Evolutionary conservation across 2,329 filamentous ascomycete genomes (phyloP).

Genomic region (Penicillium sp.): DNA sequence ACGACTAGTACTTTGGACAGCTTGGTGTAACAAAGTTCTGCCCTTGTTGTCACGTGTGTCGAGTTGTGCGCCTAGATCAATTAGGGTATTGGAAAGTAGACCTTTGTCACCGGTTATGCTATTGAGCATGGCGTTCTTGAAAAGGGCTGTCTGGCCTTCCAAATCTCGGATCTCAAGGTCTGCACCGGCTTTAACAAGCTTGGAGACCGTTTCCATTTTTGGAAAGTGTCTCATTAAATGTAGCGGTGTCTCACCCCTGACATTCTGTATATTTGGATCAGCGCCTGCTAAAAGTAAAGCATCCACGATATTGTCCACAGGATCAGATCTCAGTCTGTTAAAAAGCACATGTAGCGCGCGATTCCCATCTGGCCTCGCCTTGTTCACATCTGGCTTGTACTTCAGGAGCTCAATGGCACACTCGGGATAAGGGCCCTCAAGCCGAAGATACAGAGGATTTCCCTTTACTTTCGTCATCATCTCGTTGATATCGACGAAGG

Average conservation of each 20-base stretch:
- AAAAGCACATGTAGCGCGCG: not conserved
- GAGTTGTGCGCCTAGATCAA: conserved; percentile 2
- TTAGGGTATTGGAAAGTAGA: not conserved
- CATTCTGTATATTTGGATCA: not conserved
- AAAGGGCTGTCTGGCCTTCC: conserved; percentile 5
- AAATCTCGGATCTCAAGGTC: not conserved
- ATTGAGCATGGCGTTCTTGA: not conserved
- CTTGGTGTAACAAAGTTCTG: conserved; percentile 6
- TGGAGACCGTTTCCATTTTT: not conserved
- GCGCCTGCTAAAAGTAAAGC: not conserved
- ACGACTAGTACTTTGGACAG: not conserved
- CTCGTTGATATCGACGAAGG: not conserved
- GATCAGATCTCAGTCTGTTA: fast-evolving
- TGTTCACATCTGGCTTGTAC: not conserved
- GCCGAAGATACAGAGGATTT: not conserved
- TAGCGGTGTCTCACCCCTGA: not conserved
- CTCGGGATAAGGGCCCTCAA: not conserved
- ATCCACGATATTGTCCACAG: not conserved
- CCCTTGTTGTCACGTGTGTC: conserved; percentile 15
- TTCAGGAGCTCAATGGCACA: not conserved
- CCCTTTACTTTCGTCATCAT: not conserved
- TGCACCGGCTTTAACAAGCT: not conserved
- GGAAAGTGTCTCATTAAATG: not conserved
- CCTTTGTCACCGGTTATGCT: not conserved
- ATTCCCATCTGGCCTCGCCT: not conserved